Conservation (phyloP, 257 asterid species). For the Ophiorrhiza pumila region DNA sequence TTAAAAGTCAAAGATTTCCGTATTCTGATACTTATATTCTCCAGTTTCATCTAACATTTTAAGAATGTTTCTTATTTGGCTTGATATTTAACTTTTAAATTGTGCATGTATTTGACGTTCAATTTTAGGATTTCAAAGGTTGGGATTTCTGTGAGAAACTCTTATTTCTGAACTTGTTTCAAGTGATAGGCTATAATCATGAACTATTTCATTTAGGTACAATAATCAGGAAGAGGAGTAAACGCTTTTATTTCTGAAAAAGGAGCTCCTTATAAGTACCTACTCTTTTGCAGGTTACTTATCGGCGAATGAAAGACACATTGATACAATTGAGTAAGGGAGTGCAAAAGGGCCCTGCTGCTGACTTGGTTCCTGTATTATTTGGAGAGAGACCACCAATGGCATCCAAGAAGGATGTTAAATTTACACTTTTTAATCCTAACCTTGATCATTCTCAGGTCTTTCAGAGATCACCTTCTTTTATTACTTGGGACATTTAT, state of each 20-base stretch:
- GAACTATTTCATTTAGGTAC: neutral
- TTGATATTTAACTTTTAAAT: neutral
- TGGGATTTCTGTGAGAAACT: neutral
- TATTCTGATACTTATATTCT: neutral
- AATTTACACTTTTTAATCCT: constrained; percentile 60
- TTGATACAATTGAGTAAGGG: constrained; percentile 86
- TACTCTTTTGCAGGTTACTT: constrained; percentile 66
- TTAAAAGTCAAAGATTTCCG: neutral
- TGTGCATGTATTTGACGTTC: neutral
- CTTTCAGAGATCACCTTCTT: constrained; percentile 15
- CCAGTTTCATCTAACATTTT: neutral
- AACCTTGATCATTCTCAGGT: constrained; percentile 97
- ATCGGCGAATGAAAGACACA: constrained; percentile 89
- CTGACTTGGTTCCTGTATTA: constrained; percentile 86
- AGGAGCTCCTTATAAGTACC: constrained; percentile 8
- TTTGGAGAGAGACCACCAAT: constrained; percentile 82
- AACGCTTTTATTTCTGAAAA: neutral
- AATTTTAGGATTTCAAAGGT: neutral
- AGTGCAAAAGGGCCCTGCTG: constrained; percentile 84
- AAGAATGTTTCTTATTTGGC: neutral
- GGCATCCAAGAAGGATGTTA: constrained; percentile 59
- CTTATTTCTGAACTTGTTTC: neutral
- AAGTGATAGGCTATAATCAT: neutral
- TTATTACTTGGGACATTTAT: neutral
- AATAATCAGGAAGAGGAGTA: neutral